These are phyloP conservation scores for Neurospora sp. DNA, from an alignment of 495 filamentous ascomycete genomes.

Conservation along the genomic window DNA sequence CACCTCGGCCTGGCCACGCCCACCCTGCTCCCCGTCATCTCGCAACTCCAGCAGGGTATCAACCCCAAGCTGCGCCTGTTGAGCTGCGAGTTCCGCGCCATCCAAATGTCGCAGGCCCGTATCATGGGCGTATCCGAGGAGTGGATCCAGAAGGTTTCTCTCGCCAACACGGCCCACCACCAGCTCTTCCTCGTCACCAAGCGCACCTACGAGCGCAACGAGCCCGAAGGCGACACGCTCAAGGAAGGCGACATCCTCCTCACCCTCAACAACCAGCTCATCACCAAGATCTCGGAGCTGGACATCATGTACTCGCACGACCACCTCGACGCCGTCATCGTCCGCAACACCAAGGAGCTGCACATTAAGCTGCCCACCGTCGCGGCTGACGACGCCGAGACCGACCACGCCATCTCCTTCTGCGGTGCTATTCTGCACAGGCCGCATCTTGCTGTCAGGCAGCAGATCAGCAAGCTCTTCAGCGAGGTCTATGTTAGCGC, in stretches of 20 bases:
- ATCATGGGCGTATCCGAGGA: conserved; percentile 96
- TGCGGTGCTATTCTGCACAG: conserved; percentile 89
- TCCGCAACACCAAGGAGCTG: conserved; percentile 78
- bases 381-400: conserved; percentile 83
- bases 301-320: conserved; percentile 95
- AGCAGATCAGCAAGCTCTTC: conserved; percentile 95
- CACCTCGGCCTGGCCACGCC: conserved; percentile 90
- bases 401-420: conserved; percentile 81
- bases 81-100: conserved; percentile 85
- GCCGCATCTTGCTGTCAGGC: conserved; percentile 90
- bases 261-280: conserved; percentile 79
- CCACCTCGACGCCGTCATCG: conserved; percentile 69
- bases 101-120: conserved; percentile 95
- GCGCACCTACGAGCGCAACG: conserved; percentile 51
- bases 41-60: conserved; percentile 69
- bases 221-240: conserved; percentile 51
- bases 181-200: conserved; percentile 99
- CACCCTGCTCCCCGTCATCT: conserved; percentile 71
- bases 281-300: conserved; percentile 84
- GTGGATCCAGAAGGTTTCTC: conserved; percentile 83
- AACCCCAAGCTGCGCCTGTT: conserved; percentile 78
- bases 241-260: conserved; percentile 90
- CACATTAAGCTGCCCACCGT: conserved; percentile 73
- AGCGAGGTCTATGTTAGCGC: conserved; percentile 95
- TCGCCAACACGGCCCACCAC: conserved; percentile 79